These are phyloP conservation scores for Marchantia polymorpha DNA, from an alignment of 225 moss, liverwort and hornwort species.

Conservation along the genomic window DNA sequence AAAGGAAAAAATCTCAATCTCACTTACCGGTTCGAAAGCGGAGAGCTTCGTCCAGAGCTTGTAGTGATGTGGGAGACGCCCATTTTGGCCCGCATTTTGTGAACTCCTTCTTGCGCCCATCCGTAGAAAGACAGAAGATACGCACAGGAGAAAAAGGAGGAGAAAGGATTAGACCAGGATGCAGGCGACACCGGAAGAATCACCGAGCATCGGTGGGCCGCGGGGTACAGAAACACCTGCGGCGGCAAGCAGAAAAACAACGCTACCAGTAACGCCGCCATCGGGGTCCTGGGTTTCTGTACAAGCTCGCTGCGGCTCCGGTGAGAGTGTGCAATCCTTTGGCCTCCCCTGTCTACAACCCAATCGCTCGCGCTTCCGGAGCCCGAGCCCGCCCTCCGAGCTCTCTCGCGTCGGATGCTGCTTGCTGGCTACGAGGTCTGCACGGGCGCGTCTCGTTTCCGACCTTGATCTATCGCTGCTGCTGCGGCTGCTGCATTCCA, in stretches of 20 bases:
- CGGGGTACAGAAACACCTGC: slow-evolving; percentile 37
- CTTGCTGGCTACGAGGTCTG: neutral
- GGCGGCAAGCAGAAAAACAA: slow-evolving; percentile 39
- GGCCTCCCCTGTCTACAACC: neutral
- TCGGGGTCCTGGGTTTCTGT: slow-evolving; percentile 3
- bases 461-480: slow-evolving; percentile 7
- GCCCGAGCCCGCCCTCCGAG: neutral
- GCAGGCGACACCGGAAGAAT: slow-evolving; percentile 26
- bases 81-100: slow-evolving; percentile 33
- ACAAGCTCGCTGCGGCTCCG: neutral
- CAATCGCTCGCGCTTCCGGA: slow-evolving; percentile 1
- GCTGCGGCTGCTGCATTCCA: slow-evolving; percentile 9
- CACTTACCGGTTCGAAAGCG: slow-evolving; percentile 32
- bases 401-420: no score
- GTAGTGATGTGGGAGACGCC: slow-evolving; percentile 8
- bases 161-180: slow-evolving; percentile 35
- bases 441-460: slow-evolving; percentile 11
- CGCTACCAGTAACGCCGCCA: slow-evolving; percentile 40
- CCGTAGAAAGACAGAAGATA: slow-evolving; percentile 39
- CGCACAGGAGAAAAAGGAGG: slow-evolving; percentile 37
- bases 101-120: slow-evolving; percentile 31
- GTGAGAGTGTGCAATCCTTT: neutral
- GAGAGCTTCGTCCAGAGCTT: slow-evolving; percentile 31
- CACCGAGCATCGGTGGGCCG: slow-evolving; percentile 32
- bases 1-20: neutral